These are phyloP conservation scores for Colletotrichum graminicola DNA, from an alignment of 2,329 filamentous ascomycete species.

Conservation along the genomic window DNA sequence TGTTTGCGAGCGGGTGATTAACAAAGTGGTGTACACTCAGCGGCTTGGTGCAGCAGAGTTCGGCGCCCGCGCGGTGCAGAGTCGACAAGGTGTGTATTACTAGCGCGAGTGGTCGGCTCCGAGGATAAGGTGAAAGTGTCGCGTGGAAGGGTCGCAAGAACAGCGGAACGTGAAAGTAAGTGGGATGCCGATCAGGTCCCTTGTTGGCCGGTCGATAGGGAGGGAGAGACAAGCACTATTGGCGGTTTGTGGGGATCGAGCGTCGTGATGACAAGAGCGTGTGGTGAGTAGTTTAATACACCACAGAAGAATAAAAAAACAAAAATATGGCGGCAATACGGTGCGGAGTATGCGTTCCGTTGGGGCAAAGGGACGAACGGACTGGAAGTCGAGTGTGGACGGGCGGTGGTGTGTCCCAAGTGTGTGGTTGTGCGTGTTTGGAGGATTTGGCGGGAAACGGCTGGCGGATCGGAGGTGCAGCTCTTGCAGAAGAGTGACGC, in stretches of 20 bases:
- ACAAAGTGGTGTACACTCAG: constrained; percentile 28
- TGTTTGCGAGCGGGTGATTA: constrained; percentile 10
- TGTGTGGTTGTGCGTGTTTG: constrained; percentile 5
- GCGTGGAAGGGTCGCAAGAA: neutral
- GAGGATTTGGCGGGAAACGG: neutral
- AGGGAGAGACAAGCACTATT: neutral
- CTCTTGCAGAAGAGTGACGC: constrained; percentile 39
- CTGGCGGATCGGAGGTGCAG: constrained; percentile 29
- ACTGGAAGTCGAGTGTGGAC: constrained; percentile 1
- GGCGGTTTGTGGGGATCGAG: constrained; percentile 2
- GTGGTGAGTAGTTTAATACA: constrained; percentile 3
- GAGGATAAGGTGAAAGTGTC: neutral
- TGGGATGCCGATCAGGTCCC: constrained; percentile 25
- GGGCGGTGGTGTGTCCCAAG: neutral
- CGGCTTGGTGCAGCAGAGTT: constrained; percentile 32
- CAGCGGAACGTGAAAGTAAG: neutral
- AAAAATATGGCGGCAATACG: constrained; percentile 22
- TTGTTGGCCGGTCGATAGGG: constrained; percentile 33
- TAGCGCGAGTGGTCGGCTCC: constrained; percentile 9
- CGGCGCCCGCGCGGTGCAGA: constrained; percentile 32
- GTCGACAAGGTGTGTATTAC: constrained; percentile 2
- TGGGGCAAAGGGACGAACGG: constrained; percentile 23
- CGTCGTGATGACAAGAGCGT: neutral
- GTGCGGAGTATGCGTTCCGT: constrained; percentile 31
- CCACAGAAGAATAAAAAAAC: neutral